Evolutionary conservation across 345 rosid genomes (phyloP).

Genomic region (Hibiscus trionum): DNA sequence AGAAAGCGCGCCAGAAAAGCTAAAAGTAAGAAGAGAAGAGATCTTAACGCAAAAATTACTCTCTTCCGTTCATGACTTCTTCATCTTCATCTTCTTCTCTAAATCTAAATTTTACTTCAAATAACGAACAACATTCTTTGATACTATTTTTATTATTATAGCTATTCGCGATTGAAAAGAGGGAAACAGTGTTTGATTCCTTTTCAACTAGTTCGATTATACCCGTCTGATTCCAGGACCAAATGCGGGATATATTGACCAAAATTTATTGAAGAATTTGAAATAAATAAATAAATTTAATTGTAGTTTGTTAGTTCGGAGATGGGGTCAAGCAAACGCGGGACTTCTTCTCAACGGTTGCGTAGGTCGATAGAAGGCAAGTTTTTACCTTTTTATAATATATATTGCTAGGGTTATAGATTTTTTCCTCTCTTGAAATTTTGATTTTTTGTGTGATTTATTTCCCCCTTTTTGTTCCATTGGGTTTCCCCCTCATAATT

Average conservation of each 20-base stretch:
- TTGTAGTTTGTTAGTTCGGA: background rate
- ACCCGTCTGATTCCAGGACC: background rate
- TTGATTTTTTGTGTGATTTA: too few relatives aligned
- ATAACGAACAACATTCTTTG: background rate
- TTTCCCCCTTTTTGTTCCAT: too few relatives aligned
- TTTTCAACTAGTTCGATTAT: background rate
- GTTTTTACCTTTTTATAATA: background rate
- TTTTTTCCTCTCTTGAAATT: too few relatives aligned
- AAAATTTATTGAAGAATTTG: background rate
- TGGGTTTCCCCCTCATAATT: too few relatives aligned
- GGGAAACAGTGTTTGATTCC: background rate
- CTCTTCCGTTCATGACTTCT: background rate
- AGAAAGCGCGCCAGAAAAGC: background rate
- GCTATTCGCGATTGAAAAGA: background rate
- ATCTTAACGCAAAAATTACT: background rate
- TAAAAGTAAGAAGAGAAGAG: background rate
- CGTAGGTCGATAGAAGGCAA: slow-evolving; percentile 22
- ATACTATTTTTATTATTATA: background rate
- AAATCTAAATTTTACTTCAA: background rate
- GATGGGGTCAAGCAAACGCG: slow-evolving; percentile 29
- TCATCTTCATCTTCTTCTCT: background rate
- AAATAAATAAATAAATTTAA: background rate
- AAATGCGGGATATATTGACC: background rate
- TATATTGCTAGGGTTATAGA: background rate
- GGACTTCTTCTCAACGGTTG: slow-evolving; percentile 20